Percentiles rank a stretch among this genome's conserved stretches.
Evolutionary conservation across 1,284 basidiomycete species (phyloP).

Genomic region (Sparassis latifolia): DNA sequence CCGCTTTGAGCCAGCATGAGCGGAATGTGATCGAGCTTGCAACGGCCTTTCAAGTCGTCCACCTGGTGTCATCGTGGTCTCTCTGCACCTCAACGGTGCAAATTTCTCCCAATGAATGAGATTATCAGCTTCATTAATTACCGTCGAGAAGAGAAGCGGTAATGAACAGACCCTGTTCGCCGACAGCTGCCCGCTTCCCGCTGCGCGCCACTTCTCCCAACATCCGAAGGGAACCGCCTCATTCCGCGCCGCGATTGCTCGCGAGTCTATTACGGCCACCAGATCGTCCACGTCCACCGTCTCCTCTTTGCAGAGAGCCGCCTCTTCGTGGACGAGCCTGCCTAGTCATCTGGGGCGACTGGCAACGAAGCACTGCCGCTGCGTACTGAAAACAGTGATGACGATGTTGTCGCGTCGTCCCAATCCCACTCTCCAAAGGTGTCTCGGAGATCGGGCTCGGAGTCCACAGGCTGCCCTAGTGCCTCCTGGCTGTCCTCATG

Average conservation of each 20-base stretch:
- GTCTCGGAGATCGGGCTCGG: conserved; percentile 42
- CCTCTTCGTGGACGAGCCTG: conserved; percentile 10
- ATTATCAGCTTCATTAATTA: conserved; percentile 1
- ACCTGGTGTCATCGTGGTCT: conserved; percentile 42
- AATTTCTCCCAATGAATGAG: conserved; percentile 18
- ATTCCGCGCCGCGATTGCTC: conserved; percentile 23
- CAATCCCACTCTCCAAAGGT: conserved; percentile 31
- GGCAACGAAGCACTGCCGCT: conserved; percentile 23
- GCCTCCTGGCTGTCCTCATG: conserved; percentile 6
- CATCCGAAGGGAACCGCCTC: conserved; percentile 51
- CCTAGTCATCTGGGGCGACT: conserved; percentile 22
- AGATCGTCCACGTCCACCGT: conserved; percentile 8
- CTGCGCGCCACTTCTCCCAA: conserved; percentile 44
- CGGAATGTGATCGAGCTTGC: conserved; percentile 14
- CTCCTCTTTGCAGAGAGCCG: conserved; percentile 8
- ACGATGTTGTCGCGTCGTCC: conserved; percentile 40
- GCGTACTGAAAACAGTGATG: conserved; percentile 31
- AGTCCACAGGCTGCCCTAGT: conserved; percentile 4
- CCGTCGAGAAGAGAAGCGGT: conserved; percentile 9
- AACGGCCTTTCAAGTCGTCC: conserved; percentile 26
- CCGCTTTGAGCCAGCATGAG: conserved; percentile 16
- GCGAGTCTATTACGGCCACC: conserved; percentile 13
- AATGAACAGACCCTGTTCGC: conserved; percentile 17
- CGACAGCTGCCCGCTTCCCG: conserved; percentile 1
- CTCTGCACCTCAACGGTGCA: conserved; percentile 31